Conservation (phyloP, 2,329 filamentous ascomycete genomes). For the Pseudogymnoascus sp. region DNA sequence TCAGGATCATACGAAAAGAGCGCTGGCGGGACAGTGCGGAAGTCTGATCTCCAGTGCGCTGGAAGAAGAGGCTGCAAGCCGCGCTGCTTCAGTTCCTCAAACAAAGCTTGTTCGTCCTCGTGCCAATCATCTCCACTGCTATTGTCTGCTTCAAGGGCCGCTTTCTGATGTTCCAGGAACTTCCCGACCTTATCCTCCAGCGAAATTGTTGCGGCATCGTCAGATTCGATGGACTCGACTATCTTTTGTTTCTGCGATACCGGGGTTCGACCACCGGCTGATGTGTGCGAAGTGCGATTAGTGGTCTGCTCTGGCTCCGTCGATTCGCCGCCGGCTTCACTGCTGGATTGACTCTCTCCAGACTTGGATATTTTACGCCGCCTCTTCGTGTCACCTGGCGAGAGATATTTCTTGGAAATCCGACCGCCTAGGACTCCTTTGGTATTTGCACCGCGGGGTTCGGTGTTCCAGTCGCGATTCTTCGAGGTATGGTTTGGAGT, state of each 20-base stretch:
- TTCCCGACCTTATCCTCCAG: constrained; percentile 22
- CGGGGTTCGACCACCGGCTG: constrained; percentile 9
- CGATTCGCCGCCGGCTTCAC: constrained; percentile 12
- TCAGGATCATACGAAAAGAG: constrained; percentile 22
- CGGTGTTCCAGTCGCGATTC: neutral
- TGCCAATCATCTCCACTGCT: constrained; percentile 22
- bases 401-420: constrained; percentile 16
- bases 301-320: neutral
- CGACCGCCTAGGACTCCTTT: constrained; percentile 12
- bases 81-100: constrained; percentile 24
- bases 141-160: constrained; percentile 20
- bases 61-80: constrained; percentile 26
- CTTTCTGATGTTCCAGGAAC: constrained; percentile 24
- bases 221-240: constrained; percentile 10
- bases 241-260: neutral
- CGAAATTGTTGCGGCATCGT: constrained; percentile 9
- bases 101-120: constrained; percentile 23
- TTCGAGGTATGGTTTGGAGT: constrained; percentile 12
- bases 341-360: neutral
- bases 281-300: constrained; percentile 4
- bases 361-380: neutral
- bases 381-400: constrained; percentile 17
- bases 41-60: constrained; percentile 22
- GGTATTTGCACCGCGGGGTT: constrained; percentile 9
- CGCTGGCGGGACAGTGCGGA: constrained; percentile 23